These are phyloP conservation scores for Salpingoeca rosetta DNA, from an alignment of 78 protist species.

Conservation along the genomic window DNA sequence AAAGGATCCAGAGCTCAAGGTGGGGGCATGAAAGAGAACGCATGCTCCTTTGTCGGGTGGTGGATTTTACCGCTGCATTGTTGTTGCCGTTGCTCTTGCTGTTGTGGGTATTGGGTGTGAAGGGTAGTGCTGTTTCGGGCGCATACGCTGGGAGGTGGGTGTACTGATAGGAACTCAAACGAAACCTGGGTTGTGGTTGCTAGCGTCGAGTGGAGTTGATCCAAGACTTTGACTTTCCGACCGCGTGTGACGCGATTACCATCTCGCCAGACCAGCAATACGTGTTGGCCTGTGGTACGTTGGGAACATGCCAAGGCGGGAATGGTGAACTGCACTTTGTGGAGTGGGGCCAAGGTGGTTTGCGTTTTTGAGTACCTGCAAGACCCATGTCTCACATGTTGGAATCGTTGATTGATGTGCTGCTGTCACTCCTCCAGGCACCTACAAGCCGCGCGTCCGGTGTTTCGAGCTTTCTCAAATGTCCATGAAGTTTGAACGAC, in stretches of 20 bases:
- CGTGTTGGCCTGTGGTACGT: not conserved
- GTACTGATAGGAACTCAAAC: not conserved
- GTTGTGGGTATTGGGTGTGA: not conserved
- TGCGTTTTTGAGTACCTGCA: not conserved
- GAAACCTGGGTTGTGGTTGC: not conserved
- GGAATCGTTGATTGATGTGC: not conserved
- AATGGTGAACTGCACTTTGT: no score
- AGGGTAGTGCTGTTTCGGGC: no score
- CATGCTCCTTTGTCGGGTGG: not conserved
- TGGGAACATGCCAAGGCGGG: no score
- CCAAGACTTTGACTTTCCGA: conserved; percentile 89
- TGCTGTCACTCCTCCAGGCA: not conserved
- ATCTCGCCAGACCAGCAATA: conserved; percentile 62
- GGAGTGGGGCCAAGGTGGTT: not conserved
- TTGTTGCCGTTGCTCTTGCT: not conserved
- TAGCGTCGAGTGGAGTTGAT: conserved; percentile 72
- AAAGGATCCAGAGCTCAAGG: conserved; percentile 13
- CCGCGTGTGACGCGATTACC: conserved; percentile 38
- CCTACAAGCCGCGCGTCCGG: conserved; percentile 68
- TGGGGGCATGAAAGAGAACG: not conserved
- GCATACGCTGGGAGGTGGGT: no score
- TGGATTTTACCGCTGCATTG: not conserved
- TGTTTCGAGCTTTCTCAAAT: conserved; percentile 76
- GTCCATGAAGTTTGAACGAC: conserved; percentile 70
- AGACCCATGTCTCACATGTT: not conserved